phyloP scores from a whole-genome alignment of 495 filamentous ascomycete genomes.

The Neurospora sp. region DNA sequence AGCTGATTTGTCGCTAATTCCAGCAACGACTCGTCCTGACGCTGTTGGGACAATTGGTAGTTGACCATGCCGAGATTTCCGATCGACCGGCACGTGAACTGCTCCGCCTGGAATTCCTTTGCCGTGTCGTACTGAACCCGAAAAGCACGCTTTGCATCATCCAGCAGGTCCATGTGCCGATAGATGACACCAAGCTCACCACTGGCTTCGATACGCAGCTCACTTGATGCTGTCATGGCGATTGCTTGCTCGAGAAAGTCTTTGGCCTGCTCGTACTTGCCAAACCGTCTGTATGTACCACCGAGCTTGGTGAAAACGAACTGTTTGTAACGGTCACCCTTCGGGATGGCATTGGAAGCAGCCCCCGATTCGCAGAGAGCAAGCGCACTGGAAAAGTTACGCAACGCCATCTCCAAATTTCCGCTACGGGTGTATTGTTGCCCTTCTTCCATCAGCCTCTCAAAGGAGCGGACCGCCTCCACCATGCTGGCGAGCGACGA shows the following conservation, averaged over 20 bases:
- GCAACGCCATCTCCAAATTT: neutral
- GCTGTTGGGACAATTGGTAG: slow-evolving; percentile 17
- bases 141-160: slow-evolving; percentile 14
- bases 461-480: slow-evolving; percentile 7
- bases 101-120: slow-evolving; percentile 7
- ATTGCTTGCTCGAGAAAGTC: slow-evolving; percentile 3
- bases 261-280: slow-evolving; percentile 14
- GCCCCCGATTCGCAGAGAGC: slow-evolving; percentile 1
- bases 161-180: slow-evolving; percentile 14
- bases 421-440: neutral
- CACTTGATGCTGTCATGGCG: neutral
- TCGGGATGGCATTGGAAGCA: neutral
- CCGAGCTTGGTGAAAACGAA: slow-evolving; percentile 8
- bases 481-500: slow-evolving; percentile 4
- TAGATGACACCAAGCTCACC: slow-evolving; percentile 24
- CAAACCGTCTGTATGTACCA: slow-evolving; percentile 12
- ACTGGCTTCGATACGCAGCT: slow-evolving; percentile 6
- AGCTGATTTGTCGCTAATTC: slow-evolving; percentile 4
- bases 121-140: slow-evolving; percentile 17
- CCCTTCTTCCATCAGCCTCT: slow-evolving; percentile 3
- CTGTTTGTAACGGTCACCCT: neutral
- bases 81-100: slow-evolving; percentile 20
- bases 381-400: slow-evolving; percentile 4
- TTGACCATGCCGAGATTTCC: slow-evolving; percentile 26
- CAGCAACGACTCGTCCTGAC: neutral